Percentiles rank a stretch among this genome's conserved stretches.
These are phyloP conservation scores for Imleria badia DNA, from an alignment of 768 basidiomycete genomes.

Conservation along the genomic window DNA sequence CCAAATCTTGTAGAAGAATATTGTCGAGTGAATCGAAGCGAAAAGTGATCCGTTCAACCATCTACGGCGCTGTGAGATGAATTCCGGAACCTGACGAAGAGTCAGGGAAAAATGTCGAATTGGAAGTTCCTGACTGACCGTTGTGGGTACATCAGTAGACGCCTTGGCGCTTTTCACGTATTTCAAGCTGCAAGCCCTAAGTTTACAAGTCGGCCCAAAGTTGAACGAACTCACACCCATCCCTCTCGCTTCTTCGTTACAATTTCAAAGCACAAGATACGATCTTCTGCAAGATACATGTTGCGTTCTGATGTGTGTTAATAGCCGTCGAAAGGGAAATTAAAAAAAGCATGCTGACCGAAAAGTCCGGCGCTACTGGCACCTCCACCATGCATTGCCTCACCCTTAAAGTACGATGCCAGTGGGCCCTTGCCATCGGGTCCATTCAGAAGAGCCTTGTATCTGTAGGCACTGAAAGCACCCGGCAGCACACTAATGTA, in stretches of 20 bases:
- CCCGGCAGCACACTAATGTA: slow-evolving; percentile 89
- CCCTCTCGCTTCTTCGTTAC: slow-evolving; percentile 85
- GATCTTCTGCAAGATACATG: slow-evolving; percentile 91
- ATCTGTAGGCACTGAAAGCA: slow-evolving; percentile 90
- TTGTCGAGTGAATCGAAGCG: slow-evolving; percentile 88
- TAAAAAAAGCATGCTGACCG: slow-evolving; percentile 28
- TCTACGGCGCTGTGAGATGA: slow-evolving; percentile 90
- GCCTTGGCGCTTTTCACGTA: slow-evolving; percentile 95
- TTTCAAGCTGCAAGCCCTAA: slow-evolving; percentile 50
- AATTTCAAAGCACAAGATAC: slow-evolving; percentile 92
- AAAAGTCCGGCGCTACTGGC: slow-evolving; percentile 66
- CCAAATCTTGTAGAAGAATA: slow-evolving; percentile 88
- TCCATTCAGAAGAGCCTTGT: slow-evolving; percentile 83
- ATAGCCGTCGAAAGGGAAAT: neutral
- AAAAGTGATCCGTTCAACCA: slow-evolving; percentile 91
- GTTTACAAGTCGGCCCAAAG: neutral
- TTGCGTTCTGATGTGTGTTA: slow-evolving; percentile 56
- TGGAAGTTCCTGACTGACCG: slow-evolving; percentile 37
- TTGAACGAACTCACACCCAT: slow-evolving; percentile 59
- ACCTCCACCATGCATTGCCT: slow-evolving; percentile 74
- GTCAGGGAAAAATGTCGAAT: neutral
- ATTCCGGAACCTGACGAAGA: slow-evolving; percentile 68
- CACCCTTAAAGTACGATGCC: slow-evolving; percentile 92
- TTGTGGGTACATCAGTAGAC: slow-evolving; percentile 92
- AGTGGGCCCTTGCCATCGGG: slow-evolving; percentile 87